Evolutionary conservation across 257 asterid genomes (phyloP), one percentile per base, ranked within the genome.

Genomic region (Henckelia pumila): DNA sequence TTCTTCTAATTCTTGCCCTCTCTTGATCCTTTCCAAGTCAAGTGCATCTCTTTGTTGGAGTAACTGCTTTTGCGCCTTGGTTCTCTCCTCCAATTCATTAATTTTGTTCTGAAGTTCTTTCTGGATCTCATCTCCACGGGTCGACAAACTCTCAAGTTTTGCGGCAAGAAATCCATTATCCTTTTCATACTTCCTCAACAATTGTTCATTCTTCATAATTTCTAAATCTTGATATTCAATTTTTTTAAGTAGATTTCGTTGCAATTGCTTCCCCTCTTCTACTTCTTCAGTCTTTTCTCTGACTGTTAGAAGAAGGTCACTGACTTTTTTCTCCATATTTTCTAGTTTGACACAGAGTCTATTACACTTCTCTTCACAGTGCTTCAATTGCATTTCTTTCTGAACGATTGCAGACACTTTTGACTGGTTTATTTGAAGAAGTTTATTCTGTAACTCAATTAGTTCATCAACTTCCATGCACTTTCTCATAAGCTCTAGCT

Each of bases 321-420:
- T 71, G 64, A 77, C 74, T 70, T 63, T 79, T 68, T 67, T 74
- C 72, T 74, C 77, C 82, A 71, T 71, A 21, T 62, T 76, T 66
- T 67, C 82, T 20, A 79, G 84, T 79, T 79, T 80, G 56, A 73
- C 57, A 52, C 69, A 28, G 59, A 86, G 85, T 19, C 61, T 59
- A 37, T 75, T 76, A 29, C 64, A 76, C 74, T 82, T 80, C 67
- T 44, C 53, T 44, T 13, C 20, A 53, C 66, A 69, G 77, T 78
- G 81, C 80, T 84, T 86, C 78, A 86, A 66, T 68, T 79, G 87
- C 66, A 72, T 76, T 47, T 84, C 91, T 70, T 78, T 80, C 69
- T 83, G 73, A 63, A 70, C 81, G 58, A 79, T 64, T 71, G 79
- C 60, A 50, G 88, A 73, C 47, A 80, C 63, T 13, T 82, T 78